Percentiles rank a stretch among this genome's conserved stretches.
Conservation (phyloP, 768 basidiomycete species). For the Russula ochroleuca region DNA sequence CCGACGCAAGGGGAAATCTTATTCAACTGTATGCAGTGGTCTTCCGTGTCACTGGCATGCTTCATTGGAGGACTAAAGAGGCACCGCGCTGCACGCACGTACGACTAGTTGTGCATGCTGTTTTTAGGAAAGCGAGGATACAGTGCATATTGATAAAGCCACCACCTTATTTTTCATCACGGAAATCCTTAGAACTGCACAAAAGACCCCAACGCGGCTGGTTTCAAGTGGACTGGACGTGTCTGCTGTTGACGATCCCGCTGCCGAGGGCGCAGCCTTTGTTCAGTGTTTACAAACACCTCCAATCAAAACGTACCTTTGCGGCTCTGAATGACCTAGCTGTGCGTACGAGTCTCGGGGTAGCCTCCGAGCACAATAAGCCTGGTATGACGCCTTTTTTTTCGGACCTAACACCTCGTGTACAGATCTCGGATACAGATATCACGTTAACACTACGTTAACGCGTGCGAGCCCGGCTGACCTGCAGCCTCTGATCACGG, state of each 20-base stretch:
- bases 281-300: constrained; percentile 25
- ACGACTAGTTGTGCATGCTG: constrained; percentile 52
- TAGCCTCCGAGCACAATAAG: constrained; percentile 50
- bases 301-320: constrained; percentile 37
- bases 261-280: not conserved
- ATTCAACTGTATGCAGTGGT: constrained; percentile 45
- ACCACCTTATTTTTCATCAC: no score
- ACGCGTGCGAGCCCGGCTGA: constrained; percentile 56
- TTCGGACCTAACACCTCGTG: constrained; percentile 40
- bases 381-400: constrained; percentile 45
- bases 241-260: constrained; percentile 31
- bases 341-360: constrained; percentile 49
- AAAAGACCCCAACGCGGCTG: no score
- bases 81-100: constrained; percentile 42
- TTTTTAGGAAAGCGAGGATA: constrained; percentile 56
- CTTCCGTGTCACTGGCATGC: constrained; percentile 36
- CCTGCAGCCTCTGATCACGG: constrained; percentile 64
- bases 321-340: constrained; percentile 63
- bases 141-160: no score
- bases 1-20: constrained; percentile 55
- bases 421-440: constrained; percentile 74
- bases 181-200: no score
- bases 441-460: constrained; percentile 55
- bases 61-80: constrained; percentile 60
- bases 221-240: no score